Base-by-base conservation (phyloP, 2,329 filamentous ascomycete species). In the Periconia sp. region DNA sequence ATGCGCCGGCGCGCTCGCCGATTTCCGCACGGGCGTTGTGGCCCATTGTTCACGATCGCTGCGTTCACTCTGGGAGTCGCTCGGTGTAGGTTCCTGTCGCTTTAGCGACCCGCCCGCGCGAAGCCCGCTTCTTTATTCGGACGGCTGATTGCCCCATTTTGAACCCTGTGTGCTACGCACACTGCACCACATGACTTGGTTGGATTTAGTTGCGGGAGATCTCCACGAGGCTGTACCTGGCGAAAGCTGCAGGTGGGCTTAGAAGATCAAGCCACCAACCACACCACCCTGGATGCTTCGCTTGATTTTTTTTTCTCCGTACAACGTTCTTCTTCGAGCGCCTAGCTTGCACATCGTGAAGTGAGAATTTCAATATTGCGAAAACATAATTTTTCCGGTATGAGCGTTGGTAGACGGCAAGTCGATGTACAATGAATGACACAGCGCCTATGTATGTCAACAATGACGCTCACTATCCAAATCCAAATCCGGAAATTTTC, bases 51-150 rank as follows among this genome's bases (percentile, higher is more conserved):
- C n/a, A 9, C 20, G 15, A 11, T 19, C 14, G 17, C 19, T n/a
- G 19, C 18, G 1, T 7, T 6, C 13, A n/a, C 13, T 10, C 18
- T 14, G n/a, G 8, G 10, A n/a, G 18, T 45, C 41, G 41, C 42
- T 45, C 44, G 30, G 48, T 27, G 17, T 41, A 27, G 13, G 17
- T 20, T 37, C 19, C 41, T 45, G 30, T 45, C 6, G 11, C 27
- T 41, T 15, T 37, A n/a, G 30, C 35, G 46, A 37, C 40, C 23
- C 19, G 20, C 47, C 27, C 31, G 6, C 20, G 44, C 27, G 23
- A 27, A 50, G 48, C 48, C 48, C 23, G 23, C 31, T 17, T 44
- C 18, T 23, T 49, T 49, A 41, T 50, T 45, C 27, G 41, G 48
- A 20, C 9, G n/a, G 15, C n/a, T 7, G 8, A 23, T 40, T 31